Evolutionary conservation across 2,329 filamentous ascomycete genomes (phyloP), one percentile per base, ranked within the genome.

Genomic region (Colletotrichum ledebouriae): DNA sequence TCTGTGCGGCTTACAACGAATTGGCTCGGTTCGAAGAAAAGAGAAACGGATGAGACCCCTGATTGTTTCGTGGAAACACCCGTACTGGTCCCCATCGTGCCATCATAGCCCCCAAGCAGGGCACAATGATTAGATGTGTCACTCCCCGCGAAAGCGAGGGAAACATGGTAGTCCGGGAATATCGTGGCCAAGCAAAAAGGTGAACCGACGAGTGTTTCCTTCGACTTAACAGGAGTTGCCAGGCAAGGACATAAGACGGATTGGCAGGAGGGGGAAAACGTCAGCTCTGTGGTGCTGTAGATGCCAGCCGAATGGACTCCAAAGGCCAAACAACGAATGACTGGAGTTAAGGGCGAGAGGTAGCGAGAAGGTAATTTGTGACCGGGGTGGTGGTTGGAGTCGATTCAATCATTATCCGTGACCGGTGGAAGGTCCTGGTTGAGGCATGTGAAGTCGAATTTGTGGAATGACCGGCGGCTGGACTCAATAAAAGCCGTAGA

Each of bases 31-130:
- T 22, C 49, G 42, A 37, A 39, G 61, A 59, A 13, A 29, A 41
- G 55, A 55, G 55, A 55, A 55, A 37, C 42, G 46, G 41, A 46
- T 49, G 55, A 59, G 29, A 65, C 55, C 46, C 13, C 20, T 22
- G 39, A 12, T 56, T 47, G 61, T 59, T 68, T 68, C 53, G 55
- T 49, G 65, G 58, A 50, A 65, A 68, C 33, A 68, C 33, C 53
- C 20, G 33, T 15, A 33, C 22, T 59, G 49, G 47, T 49, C 39
- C 49, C 33, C 42, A 11, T 25, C 6, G 46, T 47, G 37, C 20
- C 37, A 42, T 41, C 22, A 25, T n/a, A 37, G 17, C n/a, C n/a
- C 50, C 41, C 10, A 15, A 33, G 29, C 58, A 20, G 37, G 2
- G 3, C 22, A 20, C 3, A 4, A 29, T 29, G 29, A 29, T 29